phyloP scores from a whole-genome alignment of 768 basidiomycete species.

The Aureoboletus auriporus region DNA sequence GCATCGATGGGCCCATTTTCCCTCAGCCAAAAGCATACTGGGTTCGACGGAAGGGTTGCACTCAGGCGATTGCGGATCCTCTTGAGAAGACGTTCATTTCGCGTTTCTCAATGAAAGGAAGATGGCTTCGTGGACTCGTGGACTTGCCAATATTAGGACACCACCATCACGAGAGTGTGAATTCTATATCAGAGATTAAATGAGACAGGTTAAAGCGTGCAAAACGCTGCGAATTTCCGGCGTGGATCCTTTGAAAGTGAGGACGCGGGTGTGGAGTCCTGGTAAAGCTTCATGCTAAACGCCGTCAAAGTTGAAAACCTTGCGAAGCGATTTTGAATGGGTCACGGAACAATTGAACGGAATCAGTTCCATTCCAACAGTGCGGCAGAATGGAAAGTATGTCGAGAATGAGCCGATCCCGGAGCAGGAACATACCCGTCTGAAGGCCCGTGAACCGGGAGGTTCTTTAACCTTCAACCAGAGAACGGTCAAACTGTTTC shows the following conservation, averaged over 20 bases:
- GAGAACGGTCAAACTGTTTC: constrained; percentile 12
- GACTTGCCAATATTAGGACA: constrained; percentile 5
- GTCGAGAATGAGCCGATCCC: neutral
- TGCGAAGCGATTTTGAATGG: constrained; percentile 1
- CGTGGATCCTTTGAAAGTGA: constrained; percentile 6
- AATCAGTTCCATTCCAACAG: constrained; percentile 2
- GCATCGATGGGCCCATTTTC: neutral
- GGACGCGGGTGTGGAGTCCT: constrained; percentile 2
- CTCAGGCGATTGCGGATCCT: constrained; percentile 15
- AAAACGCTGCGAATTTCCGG: constrained; percentile 12
- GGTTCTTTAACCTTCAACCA: neutral
- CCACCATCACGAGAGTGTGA: neutral
- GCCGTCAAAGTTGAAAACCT: constrained; percentile 10
- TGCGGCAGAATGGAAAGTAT: constrained; percentile 4
- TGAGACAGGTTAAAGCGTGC: constrained; percentile 14
- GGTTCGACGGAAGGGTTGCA: constrained; percentile 4
- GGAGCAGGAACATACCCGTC: neutral
- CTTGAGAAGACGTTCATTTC: constrained; percentile 15
- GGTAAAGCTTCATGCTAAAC: constrained; percentile 9
- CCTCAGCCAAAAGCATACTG: constrained; percentile 2
- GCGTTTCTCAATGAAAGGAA: constrained; percentile 1
- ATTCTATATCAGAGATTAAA: constrained; percentile 14
- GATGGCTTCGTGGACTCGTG: constrained; percentile 7
- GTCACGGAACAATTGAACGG: constrained; percentile 9
- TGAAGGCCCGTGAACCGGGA: neutral